A percentile compares a stretch with the other conserved stretches of the same genome.
Evolutionary conservation across 352 stramenopile genomes (phyloP).

Genomic region (Chrysophaeum taylorii): DNA sequence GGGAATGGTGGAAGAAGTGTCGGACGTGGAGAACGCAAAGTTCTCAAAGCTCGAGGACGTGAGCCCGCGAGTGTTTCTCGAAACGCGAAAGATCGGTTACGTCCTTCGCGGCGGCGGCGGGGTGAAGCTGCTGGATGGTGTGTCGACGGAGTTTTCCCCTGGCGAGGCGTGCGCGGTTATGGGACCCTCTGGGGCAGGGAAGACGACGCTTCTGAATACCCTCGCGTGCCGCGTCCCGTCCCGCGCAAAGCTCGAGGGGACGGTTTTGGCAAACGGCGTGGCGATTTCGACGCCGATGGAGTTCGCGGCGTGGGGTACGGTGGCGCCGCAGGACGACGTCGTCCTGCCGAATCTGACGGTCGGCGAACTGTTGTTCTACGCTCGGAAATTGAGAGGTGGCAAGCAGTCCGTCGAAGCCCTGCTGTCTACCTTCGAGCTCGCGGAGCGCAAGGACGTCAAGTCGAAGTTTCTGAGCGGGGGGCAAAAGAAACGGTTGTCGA

Average conservation of each 20-base stretch:
- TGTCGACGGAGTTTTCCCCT: too few species aligned
- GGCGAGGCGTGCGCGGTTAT: constrained; percentile 44
- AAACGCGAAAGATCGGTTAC: too few species aligned
- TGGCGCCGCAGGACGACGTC: constrained; percentile 70
- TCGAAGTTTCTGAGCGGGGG: constrained; percentile 42
- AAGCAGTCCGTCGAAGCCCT: constrained; percentile 17
- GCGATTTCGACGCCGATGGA: background rate
- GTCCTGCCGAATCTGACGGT: constrained; percentile 72
- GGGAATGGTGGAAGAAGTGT: too few species aligned
- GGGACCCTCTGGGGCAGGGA: constrained; percentile 35
- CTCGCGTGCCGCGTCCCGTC: constrained; percentile 36
- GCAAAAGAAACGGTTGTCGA: constrained; percentile 62
- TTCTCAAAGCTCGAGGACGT: too few species aligned
- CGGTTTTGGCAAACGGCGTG: background rate
- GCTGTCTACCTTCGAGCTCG: constrained; percentile 1
- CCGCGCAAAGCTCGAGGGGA: too few species aligned
- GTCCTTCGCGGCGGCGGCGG: too few species aligned
- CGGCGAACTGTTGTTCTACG: constrained; percentile 68
- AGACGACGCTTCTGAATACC: constrained; percentile 46
- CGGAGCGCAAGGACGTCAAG: constrained; percentile 8
- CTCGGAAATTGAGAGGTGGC: constrained; percentile 57
- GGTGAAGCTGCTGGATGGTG: too few species aligned
- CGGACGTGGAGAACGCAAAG: too few species aligned
- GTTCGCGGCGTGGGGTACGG: constrained; percentile 17
- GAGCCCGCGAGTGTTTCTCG: too few species aligned